Conservation (phyloP, 2,329 filamentous ascomycete genomes). For the Colletotrichum truncatum region DNA sequence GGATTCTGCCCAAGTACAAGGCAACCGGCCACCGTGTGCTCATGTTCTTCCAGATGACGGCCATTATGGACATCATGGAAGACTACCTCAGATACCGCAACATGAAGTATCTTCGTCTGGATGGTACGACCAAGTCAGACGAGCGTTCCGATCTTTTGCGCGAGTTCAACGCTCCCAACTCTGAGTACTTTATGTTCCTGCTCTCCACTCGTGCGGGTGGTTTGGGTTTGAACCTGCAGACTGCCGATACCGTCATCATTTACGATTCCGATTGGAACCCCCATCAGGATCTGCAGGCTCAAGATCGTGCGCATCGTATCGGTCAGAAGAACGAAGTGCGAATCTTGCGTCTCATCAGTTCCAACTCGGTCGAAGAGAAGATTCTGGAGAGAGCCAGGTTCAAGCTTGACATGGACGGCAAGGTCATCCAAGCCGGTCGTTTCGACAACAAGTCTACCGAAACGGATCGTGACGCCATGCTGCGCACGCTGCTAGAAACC, state of each 20-base stretch:
- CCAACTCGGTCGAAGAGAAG: slow-evolving; percentile 98
- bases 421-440: slow-evolving; percentile 98
- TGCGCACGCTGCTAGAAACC: slow-evolving; percentile 90
- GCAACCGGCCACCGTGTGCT: slow-evolving; percentile 91
- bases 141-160: slow-evolving; percentile 91
- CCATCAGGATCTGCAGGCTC: slow-evolving; percentile 97
- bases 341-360: slow-evolving; percentile 93
- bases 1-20: slow-evolving; percentile 92
- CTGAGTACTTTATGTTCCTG: slow-evolving; percentile 96
- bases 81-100: slow-evolving; percentile 90
- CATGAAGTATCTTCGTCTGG: slow-evolving; percentile 88
- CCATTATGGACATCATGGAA: slow-evolving; percentile 99
- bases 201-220: slow-evolving; percentile 99
- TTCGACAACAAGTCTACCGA: slow-evolving; percentile 99
- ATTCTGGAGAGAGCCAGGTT: slow-evolving; percentile 96
- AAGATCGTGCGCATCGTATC: slow-evolving; percentile 99
- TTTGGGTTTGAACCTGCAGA: slow-evolving; percentile 95
- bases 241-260: slow-evolving; percentile 98
- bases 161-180: slow-evolving; percentile 88
- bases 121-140: slow-evolving; percentile 97
- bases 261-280: slow-evolving; percentile 99
- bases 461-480: slow-evolving; percentile 96
- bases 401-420: slow-evolving; percentile 99
- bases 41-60: slow-evolving; percentile 99
- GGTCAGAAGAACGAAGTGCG: slow-evolving; percentile 99